Evolutionary conservation across 2,329 filamentous ascomycete species (phyloP).

Genomic region (Aspergillaceae sp.): DNA sequence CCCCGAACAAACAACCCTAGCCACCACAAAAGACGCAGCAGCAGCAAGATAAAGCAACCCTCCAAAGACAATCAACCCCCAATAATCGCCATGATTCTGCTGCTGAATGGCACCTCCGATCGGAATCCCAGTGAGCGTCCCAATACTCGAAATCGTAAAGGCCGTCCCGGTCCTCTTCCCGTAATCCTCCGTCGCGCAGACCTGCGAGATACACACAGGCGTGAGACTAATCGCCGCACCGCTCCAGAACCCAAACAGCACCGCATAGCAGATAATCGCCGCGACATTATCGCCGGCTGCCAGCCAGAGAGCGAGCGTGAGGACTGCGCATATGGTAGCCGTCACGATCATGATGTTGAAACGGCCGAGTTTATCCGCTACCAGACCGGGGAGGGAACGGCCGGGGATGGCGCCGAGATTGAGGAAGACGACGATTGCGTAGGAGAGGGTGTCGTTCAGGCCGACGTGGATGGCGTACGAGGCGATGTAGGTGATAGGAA

Average conservation of each 20-base stretch:
- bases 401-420: conserved; percentile 26
- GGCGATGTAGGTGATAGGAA: conserved; percentile 28
- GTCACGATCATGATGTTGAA: conserved; percentile 23
- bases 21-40: conserved; percentile 15
- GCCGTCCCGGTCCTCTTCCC: conserved; percentile 30
- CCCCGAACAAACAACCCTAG: conserved; percentile 13
- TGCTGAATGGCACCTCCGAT: conserved; percentile 11
- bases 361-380: conserved; percentile 25
- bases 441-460: conserved; percentile 17
- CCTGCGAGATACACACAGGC: conserved; percentile 39
- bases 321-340: conserved; percentile 8
- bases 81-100: conserved; percentile 5
- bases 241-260: conserved; percentile 27
- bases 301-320: conserved; percentile 18
- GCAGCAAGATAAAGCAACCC: conserved; percentile 19
- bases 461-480: conserved; percentile 22
- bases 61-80: conserved; percentile 14
- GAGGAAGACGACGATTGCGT: conserved; percentile 23
- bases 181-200: conserved; percentile 37
- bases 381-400: conserved; percentile 22
- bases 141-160: conserved; percentile 19
- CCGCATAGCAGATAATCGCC: conserved; percentile 14
- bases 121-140: conserved; percentile 14
- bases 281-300: conserved; percentile 6
- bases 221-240: conserved; percentile 31